phyloP scores from a whole-genome alignment of 106 monocot genomes.

The Vanilla planifolia region DNA sequence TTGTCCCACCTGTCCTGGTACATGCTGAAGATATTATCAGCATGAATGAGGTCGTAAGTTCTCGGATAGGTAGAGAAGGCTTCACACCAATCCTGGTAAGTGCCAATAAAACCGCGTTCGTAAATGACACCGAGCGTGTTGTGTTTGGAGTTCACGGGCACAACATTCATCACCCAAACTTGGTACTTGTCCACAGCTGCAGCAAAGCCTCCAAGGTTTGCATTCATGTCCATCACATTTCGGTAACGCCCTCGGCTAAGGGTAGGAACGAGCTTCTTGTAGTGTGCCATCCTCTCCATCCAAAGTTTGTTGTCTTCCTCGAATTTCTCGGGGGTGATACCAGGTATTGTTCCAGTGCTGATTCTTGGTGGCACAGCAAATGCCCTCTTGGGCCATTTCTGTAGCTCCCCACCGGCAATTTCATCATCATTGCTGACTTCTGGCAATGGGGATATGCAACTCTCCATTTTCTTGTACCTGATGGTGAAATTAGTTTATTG shows the following conservation, averaged over 20 bases:
- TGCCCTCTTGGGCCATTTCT: slow-evolving; percentile 36
- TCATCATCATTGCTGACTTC: slow-evolving; percentile 18
- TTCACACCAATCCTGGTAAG: slow-evolving; percentile 57
- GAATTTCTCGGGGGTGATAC: slow-evolving; percentile 22
- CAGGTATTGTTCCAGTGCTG: slow-evolving; percentile 16
- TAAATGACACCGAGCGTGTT: slow-evolving; percentile 40
- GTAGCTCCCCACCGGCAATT: slow-evolving; percentile 32
- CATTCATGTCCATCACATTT: slow-evolving; percentile 63
- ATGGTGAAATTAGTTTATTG: neutral
- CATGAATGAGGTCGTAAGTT: slow-evolving; percentile 55
- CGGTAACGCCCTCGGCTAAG: slow-evolving; percentile 25
- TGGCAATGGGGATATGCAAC: slow-evolving; percentile 44
- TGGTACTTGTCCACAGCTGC: slow-evolving; percentile 31
- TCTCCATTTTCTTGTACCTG: slow-evolving; percentile 52
- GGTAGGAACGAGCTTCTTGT: slow-evolving; percentile 27
- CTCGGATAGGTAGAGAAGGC: slow-evolving; percentile 53
- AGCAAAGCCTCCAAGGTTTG: slow-evolving; percentile 42
- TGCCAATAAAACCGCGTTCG: slow-evolving; percentile 48
- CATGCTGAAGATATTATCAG: slow-evolving; percentile 35
- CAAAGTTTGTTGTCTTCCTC: slow-evolving; percentile 35
- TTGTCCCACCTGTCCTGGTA: slow-evolving; percentile 35
- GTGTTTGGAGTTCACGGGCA: slow-evolving; percentile 10
- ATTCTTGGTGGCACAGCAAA: slow-evolving; percentile 37
- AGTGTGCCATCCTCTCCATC: slow-evolving; percentile 22
- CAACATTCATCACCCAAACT: slow-evolving; percentile 62